These are phyloP conservation scores for Alternaria sp. DNA, from an alignment of 2,329 filamentous ascomycete genomes.

Conservation along the genomic window DNA sequence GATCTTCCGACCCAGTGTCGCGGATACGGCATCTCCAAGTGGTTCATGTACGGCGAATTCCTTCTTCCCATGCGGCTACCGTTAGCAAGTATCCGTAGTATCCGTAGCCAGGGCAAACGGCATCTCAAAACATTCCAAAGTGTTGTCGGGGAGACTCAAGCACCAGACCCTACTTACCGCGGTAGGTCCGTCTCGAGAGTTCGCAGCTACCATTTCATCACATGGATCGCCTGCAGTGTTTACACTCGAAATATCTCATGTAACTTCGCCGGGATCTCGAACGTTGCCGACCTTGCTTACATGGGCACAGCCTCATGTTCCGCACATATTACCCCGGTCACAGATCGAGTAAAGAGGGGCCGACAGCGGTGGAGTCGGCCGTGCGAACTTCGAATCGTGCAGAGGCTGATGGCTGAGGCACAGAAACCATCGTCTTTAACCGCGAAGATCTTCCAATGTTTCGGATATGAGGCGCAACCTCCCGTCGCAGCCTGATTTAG, in stretches of 20 bases:
- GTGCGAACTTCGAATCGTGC: not conserved
- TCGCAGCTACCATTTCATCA: not conserved
- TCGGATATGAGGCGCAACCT: not conserved
- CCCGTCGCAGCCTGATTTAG: not conserved
- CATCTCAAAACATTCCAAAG: not conserved
- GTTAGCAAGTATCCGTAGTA: not conserved
- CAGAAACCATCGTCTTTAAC: not conserved
- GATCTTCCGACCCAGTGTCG: not conserved
- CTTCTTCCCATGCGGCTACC: not conserved
- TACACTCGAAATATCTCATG: not conserved
- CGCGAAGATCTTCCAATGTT: not conserved
- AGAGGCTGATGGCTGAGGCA: not conserved
- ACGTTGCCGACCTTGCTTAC: not conserved
- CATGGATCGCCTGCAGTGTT: not conserved
- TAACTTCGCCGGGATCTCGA: not conserved
- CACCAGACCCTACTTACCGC: not conserved
- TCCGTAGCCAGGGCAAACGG: not conserved
- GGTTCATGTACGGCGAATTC: not conserved
- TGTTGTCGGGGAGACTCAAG: not conserved
- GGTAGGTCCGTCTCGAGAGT: not conserved
- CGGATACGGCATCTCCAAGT: not conserved
- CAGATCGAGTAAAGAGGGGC: not conserved
- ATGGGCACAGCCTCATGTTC: not conserved
- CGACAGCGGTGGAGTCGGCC: not conserved
- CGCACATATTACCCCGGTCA: not conserved